These are phyloP conservation scores for Botrytis deweyae DNA, from an alignment of 2,329 filamentous ascomycete species.

Conservation along the genomic window DNA sequence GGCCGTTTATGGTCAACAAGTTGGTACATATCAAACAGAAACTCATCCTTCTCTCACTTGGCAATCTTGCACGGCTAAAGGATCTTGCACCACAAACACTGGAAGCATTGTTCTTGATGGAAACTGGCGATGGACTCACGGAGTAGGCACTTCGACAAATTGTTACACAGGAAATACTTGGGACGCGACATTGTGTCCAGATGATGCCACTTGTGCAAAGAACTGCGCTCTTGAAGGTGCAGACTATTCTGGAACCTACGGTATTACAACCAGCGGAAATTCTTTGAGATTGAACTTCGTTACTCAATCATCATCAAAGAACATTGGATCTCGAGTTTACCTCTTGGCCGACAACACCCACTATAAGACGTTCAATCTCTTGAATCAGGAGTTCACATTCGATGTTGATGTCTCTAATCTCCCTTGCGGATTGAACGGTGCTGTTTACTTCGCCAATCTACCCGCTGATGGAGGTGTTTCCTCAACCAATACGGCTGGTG, in stretches of 20 bases:
- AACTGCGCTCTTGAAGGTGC: conserved; percentile 56
- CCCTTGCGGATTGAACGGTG: conserved; percentile 70
- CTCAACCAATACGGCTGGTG: conserved; percentile 55
- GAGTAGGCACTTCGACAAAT: conserved; percentile 40
- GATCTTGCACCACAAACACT: conserved; percentile 48
- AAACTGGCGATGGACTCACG: conserved; percentile 60
- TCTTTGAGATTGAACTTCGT: conserved; percentile 57
- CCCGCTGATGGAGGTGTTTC: conserved; percentile 57
- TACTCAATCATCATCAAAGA: conserved; percentile 48
- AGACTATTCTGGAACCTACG: conserved; percentile 52
- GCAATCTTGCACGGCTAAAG: conserved; percentile 49
- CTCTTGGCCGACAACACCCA: conserved; percentile 60
- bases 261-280: conserved; percentile 53
- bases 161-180: conserved; percentile 47
- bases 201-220: conserved; percentile 46
- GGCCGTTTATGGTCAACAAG: conserved; percentile 48
- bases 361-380: conserved; percentile 65
- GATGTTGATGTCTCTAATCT: conserved; percentile 69
- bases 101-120: conserved; percentile 54
- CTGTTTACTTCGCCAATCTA: conserved; percentile 66
- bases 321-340: conserved; percentile 59
- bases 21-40: conserved; percentile 48
- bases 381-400: conserved; percentile 69
- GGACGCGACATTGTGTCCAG: conserved; percentile 45
- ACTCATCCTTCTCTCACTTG: conserved; percentile 53